phyloP scores from a whole-genome alignment of 2,329 filamentous ascomycete genomes.

The Fusarium chuoi region DNA sequence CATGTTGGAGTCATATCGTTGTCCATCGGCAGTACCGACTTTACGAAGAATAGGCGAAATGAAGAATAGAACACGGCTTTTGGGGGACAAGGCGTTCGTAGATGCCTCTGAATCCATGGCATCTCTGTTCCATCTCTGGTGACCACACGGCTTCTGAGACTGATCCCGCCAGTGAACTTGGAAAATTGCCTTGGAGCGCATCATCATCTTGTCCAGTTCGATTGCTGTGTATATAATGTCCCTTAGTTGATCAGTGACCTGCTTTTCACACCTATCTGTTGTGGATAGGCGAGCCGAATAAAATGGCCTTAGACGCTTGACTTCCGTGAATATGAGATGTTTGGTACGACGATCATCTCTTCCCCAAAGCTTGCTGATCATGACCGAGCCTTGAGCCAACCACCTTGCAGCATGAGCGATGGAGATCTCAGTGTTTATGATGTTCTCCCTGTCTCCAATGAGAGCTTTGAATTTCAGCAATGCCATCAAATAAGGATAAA shows the following conservation, averaged over 20 bases:
- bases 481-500: no score
- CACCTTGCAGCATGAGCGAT: neutral
- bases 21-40: slow-evolving; percentile 6
- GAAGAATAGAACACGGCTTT: neutral
- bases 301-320: neutral
- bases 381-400: neutral
- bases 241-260: neutral
- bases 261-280: rapidly evolving
- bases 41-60: slow-evolving; percentile 16
- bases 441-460: no score
- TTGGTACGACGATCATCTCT: rapidly evolving
- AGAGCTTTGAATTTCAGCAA: neutral
- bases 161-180: neutral
- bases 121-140: neutral
- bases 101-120: neutral
- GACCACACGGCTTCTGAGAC: rapidly evolving
- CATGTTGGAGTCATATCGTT: neutral
- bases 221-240: neutral
- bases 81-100: rapidly evolving
- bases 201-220: slow-evolving; percentile 16
- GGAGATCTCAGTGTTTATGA: no score
- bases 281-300: rapidly evolving
- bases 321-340: neutral
- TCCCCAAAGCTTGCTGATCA: neutral
- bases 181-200: slow-evolving; percentile 21